Evolutionary conservation across 768 basidiomycete genomes (phyloP), one percentile per base, ranked within the genome.

Genomic region (Mycena metata): DNA sequence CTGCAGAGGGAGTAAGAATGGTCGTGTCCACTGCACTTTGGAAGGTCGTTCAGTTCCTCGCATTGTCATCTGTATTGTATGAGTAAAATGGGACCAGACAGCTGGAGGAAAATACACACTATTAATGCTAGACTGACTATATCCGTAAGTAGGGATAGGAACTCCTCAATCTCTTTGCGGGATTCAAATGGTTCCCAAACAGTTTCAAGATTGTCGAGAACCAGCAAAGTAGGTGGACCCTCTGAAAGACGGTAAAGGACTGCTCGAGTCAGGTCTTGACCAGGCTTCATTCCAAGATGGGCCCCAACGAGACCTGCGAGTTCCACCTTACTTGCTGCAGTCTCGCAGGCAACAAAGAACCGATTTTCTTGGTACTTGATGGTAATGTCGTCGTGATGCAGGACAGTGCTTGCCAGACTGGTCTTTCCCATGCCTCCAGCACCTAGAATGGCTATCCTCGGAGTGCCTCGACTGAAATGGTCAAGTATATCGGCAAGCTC

Each of bases 171-270:
- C 4, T 46, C 52, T 1, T 36, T 10, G 6, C 54, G 43, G 19
- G 30, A 10, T 5, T 23, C 9, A 5, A 16, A 2, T 55, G 62
- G 52, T 11, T 64, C 62, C 62, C 62, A 64, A 0, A 19, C 3
- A 0, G 50, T 63, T 12, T 63, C 61, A 19, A 63, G 42, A 36
- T 63, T 63, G 15, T 64, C 62, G 5, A 64, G 19, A n/a, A 64
- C 39, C 9, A 64, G 17, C 9, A 64, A 51, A 21, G 9, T 23
- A 2, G n/a, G 7, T 17, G 42, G 30, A 2, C 15, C 13, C 16
- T 7, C 23, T 8, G 11, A 9, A 19, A 64, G 46, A 5, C 56
- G 13, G 0, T 33, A 3, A 2, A 56, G 16, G 9, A 64, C 45
- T 4, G n/a, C 5, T 26, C 6, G 4, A 1, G 45, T 46, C 3